Percentiles rank a stretch among this genome's conserved stretches.
Evolutionary conservation across 106 monocot genomes (phyloP).

Genomic region (Phalaenopsis equestris): DNA sequence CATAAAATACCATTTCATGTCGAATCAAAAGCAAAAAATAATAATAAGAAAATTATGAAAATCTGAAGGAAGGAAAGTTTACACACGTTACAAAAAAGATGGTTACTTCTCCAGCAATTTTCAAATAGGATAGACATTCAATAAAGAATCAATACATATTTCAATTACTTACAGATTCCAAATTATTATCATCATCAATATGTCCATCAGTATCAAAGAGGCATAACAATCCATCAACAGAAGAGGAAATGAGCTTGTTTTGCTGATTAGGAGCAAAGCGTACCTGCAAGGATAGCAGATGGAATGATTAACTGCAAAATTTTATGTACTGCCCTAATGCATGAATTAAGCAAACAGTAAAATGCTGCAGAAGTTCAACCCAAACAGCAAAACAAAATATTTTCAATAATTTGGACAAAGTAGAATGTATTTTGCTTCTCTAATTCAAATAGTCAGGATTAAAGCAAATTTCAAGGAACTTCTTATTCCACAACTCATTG

Average conservation of each 20-base stretch:
- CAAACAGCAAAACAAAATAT: background rate
- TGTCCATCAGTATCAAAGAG: slow-evolving; percentile 69
- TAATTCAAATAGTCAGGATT: no score
- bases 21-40: no score
- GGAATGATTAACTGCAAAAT: background rate
- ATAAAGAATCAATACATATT: no score
- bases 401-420: background rate
- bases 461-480: no score
- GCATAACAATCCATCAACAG: slow-evolving; percentile 90
- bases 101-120: no score
- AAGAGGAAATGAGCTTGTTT: slow-evolving; percentile 76
- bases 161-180: slow-evolving; percentile 58
- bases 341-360: background rate
- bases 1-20: no score
- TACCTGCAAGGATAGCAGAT: slow-evolving; percentile 37
- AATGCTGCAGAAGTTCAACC: background rate
- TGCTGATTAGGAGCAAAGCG: slow-evolving; percentile 57
- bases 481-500: background rate
- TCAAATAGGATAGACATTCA: no score
- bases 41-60: no score
- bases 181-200: slow-evolving; percentile 70
- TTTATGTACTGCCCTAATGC: background rate
- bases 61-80: no score
- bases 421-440: background rate
- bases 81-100: no score